Conservation (phyloP, 176 grass and related monocot species). For the Poa annua region DNA sequence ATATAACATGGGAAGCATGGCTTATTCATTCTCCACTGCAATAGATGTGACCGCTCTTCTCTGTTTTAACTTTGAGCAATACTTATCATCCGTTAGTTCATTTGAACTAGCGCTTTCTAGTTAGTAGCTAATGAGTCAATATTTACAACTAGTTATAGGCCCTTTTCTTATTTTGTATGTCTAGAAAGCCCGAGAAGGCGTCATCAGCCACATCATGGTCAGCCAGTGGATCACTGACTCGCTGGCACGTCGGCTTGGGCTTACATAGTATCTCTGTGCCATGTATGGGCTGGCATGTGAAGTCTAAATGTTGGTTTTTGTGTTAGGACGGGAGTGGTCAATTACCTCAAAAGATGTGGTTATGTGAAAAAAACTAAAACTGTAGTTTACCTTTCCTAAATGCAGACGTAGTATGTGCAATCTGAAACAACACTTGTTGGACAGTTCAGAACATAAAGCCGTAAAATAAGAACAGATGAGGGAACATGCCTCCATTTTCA, state of each 20-base stretch:
- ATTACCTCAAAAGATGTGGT: background rate
- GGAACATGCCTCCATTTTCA: constrained; percentile 5
- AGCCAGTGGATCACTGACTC: background rate
- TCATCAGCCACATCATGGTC: background rate
- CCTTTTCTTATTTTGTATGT: no score
- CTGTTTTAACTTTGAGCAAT: constrained; percentile 5
- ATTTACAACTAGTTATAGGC: background rate
- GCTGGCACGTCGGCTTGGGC: background rate
- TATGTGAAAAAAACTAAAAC: background rate
- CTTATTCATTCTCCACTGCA: background rate
- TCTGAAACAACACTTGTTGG: background rate
- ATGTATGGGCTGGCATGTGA: background rate
- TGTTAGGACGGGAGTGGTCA: background rate
- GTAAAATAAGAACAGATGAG: background rate
- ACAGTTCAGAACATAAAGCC: background rate
- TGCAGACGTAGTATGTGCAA: background rate
- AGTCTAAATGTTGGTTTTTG: background rate
- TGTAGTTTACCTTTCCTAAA: background rate
- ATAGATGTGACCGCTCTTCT: background rate
- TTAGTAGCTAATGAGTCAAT: background rate
- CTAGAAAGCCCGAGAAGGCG: background rate
- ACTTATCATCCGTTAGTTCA: background rate
- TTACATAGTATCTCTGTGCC: background rate
- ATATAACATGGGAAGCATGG: constrained; percentile 89
- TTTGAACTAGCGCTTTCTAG: background rate